These are phyloP conservation scores for Saccharomyces pastorianus DNA, from an alignment of 1,139 yeast species.

Conservation along the genomic window DNA sequence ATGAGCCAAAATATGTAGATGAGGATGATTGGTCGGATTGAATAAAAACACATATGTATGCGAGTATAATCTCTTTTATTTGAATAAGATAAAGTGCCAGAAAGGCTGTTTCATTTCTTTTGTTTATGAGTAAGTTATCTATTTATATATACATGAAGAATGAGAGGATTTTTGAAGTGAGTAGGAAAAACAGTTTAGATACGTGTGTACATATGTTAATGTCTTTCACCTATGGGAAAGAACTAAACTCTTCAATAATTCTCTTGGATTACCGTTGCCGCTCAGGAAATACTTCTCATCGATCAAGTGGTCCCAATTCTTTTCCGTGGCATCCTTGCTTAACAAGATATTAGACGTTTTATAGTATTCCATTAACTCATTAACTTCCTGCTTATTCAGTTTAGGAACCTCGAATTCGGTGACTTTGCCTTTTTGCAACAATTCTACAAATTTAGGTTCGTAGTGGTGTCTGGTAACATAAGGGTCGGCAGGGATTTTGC, in stretches of 20 bases:
- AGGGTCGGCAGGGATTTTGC: constrained; percentile 46
- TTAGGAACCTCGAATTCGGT: constrained; percentile 42
- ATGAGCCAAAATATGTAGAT: constrained; percentile 28
- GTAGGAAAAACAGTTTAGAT: too few relatives aligned
- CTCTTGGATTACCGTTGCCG: constrained; percentile 78
- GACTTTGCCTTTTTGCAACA: constrained; percentile 42
- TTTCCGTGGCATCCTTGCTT: constrained; percentile 36
- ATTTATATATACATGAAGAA: constrained; percentile 1
- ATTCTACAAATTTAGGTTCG: constrained; percentile 47
- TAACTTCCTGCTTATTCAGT: constrained; percentile 48
- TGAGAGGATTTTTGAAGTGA: not conserved
- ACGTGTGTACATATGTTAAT: not conserved
- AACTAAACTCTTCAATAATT: constrained; percentile 45
- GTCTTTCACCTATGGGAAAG: constrained; percentile 14
- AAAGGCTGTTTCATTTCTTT: not conserved
- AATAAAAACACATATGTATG: not conserved
- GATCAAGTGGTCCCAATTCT: constrained; percentile 34
- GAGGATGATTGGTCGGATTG: constrained; percentile 32
- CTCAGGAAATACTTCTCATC: constrained; percentile 52
- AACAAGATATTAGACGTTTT: constrained; percentile 46
- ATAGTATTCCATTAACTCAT: constrained; percentile 46
- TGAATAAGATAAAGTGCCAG: not conserved
- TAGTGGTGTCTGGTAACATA: constrained; percentile 46
- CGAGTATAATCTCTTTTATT: too few relatives aligned
- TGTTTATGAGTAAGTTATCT: not conserved